A percentile compares a stretch with the other conserved stretches of the same genome.
These are phyloP conservation scores for Leccinum subtestaceum DNA, from an alignment of 768 basidiomycete species.

Conservation along the genomic window DNA sequence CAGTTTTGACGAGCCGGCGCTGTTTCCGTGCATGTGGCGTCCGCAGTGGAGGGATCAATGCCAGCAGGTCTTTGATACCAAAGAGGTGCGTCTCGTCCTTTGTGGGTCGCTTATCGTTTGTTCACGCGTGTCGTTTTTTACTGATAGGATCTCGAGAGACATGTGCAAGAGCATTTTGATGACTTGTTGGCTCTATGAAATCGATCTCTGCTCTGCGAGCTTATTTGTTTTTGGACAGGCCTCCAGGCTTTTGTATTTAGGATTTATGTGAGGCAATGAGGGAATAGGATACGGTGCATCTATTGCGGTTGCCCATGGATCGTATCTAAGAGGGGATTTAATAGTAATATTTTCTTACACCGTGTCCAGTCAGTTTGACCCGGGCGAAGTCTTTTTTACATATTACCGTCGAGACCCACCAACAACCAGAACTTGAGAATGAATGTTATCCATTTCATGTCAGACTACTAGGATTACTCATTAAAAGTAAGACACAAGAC, in stretches of 20 bases:
- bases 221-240: not conserved
- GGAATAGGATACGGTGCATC: not conserved
- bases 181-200: conserved; percentile 7
- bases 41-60: conserved; percentile 27
- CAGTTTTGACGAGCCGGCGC: conserved; percentile 15
- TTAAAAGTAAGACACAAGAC: conserved; percentile 4
- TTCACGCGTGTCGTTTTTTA: not conserved
- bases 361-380: too few relatives aligned
- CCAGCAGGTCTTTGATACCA: conserved; percentile 27
- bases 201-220: not conserved
- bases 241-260: too few relatives aligned
- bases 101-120: not conserved
- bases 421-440: too few relatives aligned
- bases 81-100: conserved; percentile 21
- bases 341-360: not conserved
- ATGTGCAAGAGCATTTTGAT: conserved; percentile 21
- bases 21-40: conserved; percentile 32
- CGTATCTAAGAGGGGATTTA: not conserved
- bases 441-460: too few relatives aligned
- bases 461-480: not conserved
- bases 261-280: not conserved
- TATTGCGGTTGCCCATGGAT: not conserved
- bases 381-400: too few relatives aligned
- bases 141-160: conserved; percentile 26
- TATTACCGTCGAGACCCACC: too few relatives aligned